A percentile compares a stretch with the other conserved stretches of the same genome.
Conservation (phyloP, 768 basidiomycete species). For the Mycena pura region DNA sequence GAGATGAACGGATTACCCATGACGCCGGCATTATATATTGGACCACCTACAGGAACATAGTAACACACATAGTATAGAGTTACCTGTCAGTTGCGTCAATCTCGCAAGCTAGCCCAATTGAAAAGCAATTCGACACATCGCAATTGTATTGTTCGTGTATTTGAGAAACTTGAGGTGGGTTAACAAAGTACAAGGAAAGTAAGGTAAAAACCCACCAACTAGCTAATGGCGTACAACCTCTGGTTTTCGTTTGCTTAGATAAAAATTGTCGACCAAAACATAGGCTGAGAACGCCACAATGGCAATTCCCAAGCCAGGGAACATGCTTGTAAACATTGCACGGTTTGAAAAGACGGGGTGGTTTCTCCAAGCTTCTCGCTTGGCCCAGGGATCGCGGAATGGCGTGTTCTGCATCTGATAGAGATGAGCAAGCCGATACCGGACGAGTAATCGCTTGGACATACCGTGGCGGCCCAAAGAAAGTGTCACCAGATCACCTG, state of each 20-base stretch:
- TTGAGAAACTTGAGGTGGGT: not conserved
- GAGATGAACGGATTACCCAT: too few relatives aligned
- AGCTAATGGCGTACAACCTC: constrained; percentile 34
- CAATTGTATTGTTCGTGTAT: constrained; percentile 1
- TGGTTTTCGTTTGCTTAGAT: constrained; percentile 45
- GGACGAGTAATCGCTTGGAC: constrained; percentile 13
- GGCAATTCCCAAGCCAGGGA: constrained; percentile 95
- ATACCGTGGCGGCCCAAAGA: constrained; percentile 7
- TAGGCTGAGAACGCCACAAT: constrained; percentile 92
- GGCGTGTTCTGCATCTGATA: constrained; percentile 64
- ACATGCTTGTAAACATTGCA: constrained; percentile 87
- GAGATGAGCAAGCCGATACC: constrained; percentile 6
- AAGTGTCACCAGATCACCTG: not conserved
- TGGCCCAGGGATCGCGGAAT: constrained; percentile 96
- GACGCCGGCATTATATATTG: too few relatives aligned
- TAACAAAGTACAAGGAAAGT: not conserved
- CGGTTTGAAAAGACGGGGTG: constrained; percentile 87
- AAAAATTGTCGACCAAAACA: constrained; percentile 82
- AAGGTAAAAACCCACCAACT: constrained; percentile 1
- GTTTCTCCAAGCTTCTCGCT: constrained; percentile 91
- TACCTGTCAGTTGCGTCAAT: too few relatives aligned
- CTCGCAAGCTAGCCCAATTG: too few relatives aligned
- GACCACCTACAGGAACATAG: too few relatives aligned
- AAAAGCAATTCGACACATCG: not conserved
- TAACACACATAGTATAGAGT: too few relatives aligned